Conservation (phyloP, 73 alveolate genomes). For the Breviolum minutum region DNA sequence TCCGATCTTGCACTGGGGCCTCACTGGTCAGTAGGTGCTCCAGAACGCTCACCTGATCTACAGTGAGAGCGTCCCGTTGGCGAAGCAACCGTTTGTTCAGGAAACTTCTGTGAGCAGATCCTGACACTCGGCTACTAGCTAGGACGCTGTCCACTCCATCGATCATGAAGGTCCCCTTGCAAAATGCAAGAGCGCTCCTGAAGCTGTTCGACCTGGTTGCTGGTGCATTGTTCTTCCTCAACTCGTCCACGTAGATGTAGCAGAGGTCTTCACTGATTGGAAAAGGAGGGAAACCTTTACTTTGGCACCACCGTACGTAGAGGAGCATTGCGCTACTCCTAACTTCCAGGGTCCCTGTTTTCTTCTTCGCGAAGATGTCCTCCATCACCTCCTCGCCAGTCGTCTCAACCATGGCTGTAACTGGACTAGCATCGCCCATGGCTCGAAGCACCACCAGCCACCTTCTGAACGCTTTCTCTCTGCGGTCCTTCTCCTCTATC, state of each 20-base stretch:
- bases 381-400: neutral
- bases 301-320: neutral
- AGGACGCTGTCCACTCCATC: neutral
- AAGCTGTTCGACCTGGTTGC: neutral
- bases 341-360: neutral
- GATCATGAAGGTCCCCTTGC: neutral
- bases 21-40: too few species aligned
- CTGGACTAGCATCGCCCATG: neutral
- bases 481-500: neutral
- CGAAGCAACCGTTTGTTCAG: too few species aligned
- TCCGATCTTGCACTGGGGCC: too few species aligned
- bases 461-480: neutral
- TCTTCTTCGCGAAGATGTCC: constrained; percentile 19
- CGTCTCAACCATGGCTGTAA: neutral
- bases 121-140: neutral
- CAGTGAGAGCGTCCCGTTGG: too few species aligned
- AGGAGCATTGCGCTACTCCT: neutral
- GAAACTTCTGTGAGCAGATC: too few species aligned
- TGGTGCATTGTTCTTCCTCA: neutral
- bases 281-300: neutral
- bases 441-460: neutral
- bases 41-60: too few species aligned
- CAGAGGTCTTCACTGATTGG: neutral
- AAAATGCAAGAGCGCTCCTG: neutral
- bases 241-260: neutral